Conservation (phyloP, 2,329 filamentous ascomycete species). For the Sporothrix humicola region DNA sequence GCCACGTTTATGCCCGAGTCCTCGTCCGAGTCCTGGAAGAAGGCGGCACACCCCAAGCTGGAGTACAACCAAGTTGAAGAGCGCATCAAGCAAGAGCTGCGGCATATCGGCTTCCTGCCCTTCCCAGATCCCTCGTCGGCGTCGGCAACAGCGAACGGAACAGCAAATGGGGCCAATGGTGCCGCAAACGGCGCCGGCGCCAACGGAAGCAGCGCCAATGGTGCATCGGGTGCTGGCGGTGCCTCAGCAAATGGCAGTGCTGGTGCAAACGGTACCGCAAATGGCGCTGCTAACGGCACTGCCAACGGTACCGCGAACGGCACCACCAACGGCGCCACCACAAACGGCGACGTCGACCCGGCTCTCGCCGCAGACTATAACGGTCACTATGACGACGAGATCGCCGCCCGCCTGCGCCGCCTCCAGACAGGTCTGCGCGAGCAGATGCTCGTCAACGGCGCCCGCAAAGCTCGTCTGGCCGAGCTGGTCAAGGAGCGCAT, state of each 20-base stretch:
- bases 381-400: conserved; percentile 89
- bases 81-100: conserved; percentile 86
- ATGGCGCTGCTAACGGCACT: conserved; percentile 39
- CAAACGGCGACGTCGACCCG: conserved; percentile 10
- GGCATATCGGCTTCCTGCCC: conserved; percentile 86
- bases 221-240: neutral
- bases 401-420: conserved; percentile 84
- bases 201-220: conserved; percentile 39
- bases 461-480: conserved; percentile 82
- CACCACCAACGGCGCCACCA: neutral
- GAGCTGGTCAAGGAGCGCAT: conserved; percentile 91
- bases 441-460: conserved; percentile 85
- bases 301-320: neutral
- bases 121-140: conserved; percentile 40
- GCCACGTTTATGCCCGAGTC: conserved; percentile 83
- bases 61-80: conserved; percentile 90
- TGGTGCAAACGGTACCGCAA: conserved; percentile 29
- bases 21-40: conserved; percentile 77
- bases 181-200: conserved; percentile 40
- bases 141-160: conserved; percentile 33
- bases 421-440: conserved; percentile 83
- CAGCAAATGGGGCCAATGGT: conserved; percentile 35
- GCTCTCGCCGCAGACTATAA: conserved; percentile 74
- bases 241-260: neutral
- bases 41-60: conserved; percentile 73